Evolutionary conservation across 2,329 filamentous ascomycete genomes (phyloP).

Genomic region (Epichloe aotearoae): DNA sequence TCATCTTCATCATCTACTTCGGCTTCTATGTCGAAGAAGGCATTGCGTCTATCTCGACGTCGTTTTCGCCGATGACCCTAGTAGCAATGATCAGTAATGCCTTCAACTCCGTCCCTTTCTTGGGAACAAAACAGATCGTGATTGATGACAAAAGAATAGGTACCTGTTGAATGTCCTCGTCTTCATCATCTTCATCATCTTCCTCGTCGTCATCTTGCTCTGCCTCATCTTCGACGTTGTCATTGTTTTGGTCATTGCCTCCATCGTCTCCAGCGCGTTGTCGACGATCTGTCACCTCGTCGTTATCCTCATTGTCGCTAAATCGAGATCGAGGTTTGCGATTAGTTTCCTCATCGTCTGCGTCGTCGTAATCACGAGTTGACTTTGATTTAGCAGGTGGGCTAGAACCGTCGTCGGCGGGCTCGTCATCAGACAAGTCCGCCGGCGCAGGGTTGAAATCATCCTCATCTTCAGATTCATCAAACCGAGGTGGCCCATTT

Average conservation of each 20-base stretch:
- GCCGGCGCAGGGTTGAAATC: slow-evolving; percentile 79
- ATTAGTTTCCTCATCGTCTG: slow-evolving; percentile 24
- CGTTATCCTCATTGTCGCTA: slow-evolving; percentile 26
- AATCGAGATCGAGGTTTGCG: slow-evolving; percentile 11
- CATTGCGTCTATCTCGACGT: slow-evolving; percentile 59
- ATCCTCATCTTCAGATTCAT: slow-evolving; percentile 64
- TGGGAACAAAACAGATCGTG: too few species aligned
- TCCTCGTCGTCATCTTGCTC: slow-evolving; percentile 32
- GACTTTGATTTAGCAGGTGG: slow-evolving; percentile 18
- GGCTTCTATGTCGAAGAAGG: slow-evolving; percentile 95
- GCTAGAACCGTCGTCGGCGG: slow-evolving; percentile 27
- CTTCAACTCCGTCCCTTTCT: background rate
- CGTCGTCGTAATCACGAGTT: slow-evolving; percentile 11
- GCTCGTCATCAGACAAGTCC: slow-evolving; percentile 52
- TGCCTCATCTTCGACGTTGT: slow-evolving; percentile 21
- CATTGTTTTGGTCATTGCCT: slow-evolving; percentile 22
- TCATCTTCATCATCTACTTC: slow-evolving; percentile 95
- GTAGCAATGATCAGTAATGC: background rate
- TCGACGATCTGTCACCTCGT: slow-evolving; percentile 19
- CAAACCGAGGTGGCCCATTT: slow-evolving; percentile 33
- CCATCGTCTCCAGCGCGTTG: slow-evolving; percentile 4
- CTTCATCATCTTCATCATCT: slow-evolving; percentile 49
- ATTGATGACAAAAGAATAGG: background rate
- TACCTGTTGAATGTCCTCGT: slow-evolving; percentile 56
- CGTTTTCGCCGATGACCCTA: slow-evolving; percentile 67